phyloP scores from a whole-genome alignment of 2,329 filamentous ascomycete genomes.

The Verticillium nonalfalfae region DNA sequence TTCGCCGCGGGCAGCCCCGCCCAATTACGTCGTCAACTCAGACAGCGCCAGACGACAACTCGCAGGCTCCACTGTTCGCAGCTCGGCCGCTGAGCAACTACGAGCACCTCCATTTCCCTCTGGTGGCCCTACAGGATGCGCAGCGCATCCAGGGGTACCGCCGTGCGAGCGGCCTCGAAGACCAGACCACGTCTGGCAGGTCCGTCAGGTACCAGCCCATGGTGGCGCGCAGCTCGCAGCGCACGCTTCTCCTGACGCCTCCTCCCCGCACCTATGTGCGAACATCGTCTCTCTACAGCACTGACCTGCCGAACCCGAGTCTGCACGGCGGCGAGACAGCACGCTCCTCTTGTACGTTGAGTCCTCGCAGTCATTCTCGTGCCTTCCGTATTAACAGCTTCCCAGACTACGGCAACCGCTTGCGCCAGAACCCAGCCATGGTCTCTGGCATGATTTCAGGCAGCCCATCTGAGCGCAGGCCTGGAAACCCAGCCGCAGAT shows the following conservation, averaged over 20 bases:
- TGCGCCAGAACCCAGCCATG: neutral
- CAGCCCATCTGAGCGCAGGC: neutral
- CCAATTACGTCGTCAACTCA: neutral
- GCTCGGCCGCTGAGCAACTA: neutral
- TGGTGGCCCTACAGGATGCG: conserved; percentile 8
- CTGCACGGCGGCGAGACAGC: neutral
- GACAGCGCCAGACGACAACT: neutral
- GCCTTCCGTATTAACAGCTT: neutral
- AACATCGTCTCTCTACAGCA: neutral
- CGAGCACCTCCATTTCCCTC: conserved; percentile 2
- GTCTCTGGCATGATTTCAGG: neutral
- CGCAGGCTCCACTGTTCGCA: neutral
- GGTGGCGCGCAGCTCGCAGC: neutral
- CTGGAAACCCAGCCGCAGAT: neutral
- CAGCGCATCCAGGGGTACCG: conserved; percentile 7
- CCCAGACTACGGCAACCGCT: neutral
- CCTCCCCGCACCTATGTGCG: neutral
- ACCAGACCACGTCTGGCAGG: conserved; percentile 10
- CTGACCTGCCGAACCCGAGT: neutral
- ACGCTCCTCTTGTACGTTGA: neutral
- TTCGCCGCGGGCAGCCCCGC: neutral
- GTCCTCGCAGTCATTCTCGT: too few relatives aligned
- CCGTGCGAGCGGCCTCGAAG: conserved; percentile 11
- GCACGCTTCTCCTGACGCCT: neutral
- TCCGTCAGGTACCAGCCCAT: conserved; percentile 1